These are phyloP conservation scores for Fusarium staphyleae DNA, from an alignment of 2,329 filamentous ascomycete genomes.

Conservation along the genomic window DNA sequence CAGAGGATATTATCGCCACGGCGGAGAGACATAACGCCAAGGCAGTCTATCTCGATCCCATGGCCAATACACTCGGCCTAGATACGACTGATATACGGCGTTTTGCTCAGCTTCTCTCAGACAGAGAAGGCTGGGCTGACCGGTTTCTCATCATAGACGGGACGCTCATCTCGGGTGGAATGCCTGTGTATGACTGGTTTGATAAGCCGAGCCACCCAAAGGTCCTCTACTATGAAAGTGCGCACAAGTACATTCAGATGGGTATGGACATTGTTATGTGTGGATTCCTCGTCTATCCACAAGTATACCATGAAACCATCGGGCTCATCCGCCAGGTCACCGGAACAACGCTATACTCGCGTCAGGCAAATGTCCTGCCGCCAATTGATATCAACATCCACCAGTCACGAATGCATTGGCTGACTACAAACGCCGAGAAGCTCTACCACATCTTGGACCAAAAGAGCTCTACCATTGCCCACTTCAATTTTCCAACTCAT, in stretches of 20 bases:
- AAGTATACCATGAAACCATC: slow-evolving; percentile 12
- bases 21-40: slow-evolving; percentile 20
- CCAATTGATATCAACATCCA: slow-evolving; percentile 16
- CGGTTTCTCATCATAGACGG: slow-evolving; percentile 17
- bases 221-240: slow-evolving; percentile 19
- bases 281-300: slow-evolving; percentile 18
- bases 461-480: slow-evolving; percentile 6
- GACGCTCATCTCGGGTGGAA: slow-evolving; percentile 14
- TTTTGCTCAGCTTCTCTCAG: slow-evolving; percentile 10
- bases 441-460: slow-evolving; percentile 18
- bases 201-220: slow-evolving; percentile 13
- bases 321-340: slow-evolving; percentile 20
- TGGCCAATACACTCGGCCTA: slow-evolving; percentile 18
- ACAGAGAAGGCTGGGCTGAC: slow-evolving; percentile 12
- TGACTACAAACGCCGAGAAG: slow-evolving; percentile 16
- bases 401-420: slow-evolving; percentile 18
- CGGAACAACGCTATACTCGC: slow-evolving; percentile 18
- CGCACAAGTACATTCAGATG: slow-evolving; percentile 24
- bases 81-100: slow-evolving; percentile 16
- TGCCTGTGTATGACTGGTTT: slow-evolving; percentile 19
- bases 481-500: slow-evolving; percentile 21
- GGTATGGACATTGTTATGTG: slow-evolving; percentile 23
- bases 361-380: slow-evolving; percentile 20
- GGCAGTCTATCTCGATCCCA: slow-evolving; percentile 21
- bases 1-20: slow-evolving; percentile 19